A percentile compares a stretch with the other conserved stretches of the same genome.
These are phyloP conservation scores for Fusarium tuaranense DNA, from an alignment of 2,329 filamentous ascomycete species.

Conservation along the genomic window DNA sequence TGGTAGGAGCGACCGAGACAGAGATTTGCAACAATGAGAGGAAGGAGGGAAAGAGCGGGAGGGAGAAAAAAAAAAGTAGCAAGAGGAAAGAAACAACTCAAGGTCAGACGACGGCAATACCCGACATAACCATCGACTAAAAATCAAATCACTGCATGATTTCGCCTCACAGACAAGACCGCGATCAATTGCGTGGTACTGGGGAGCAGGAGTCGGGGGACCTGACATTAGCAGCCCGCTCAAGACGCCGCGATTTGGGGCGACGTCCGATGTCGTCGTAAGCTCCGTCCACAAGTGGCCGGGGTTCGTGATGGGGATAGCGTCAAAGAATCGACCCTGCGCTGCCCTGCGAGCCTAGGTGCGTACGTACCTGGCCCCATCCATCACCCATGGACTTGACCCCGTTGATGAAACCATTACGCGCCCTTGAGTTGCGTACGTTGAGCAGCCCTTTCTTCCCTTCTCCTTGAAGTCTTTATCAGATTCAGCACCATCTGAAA, in stretches of 20 bases:
- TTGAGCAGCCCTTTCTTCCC: not conserved
- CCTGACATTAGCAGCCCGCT: not conserved
- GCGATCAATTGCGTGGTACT: slow-evolving; percentile 7
- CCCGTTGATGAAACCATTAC: slow-evolving; percentile 11
- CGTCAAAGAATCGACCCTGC: slow-evolving; percentile 4
- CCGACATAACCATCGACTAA: not conserved
- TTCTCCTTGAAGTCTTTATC: not conserved
- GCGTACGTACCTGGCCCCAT: slow-evolving; percentile 12
- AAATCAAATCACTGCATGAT: not conserved
- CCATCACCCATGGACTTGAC: not conserved
- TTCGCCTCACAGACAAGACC: not conserved
- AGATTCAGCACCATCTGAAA: slow-evolving; percentile 2
- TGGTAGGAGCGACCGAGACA: not conserved
- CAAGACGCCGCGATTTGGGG: slow-evolving; percentile 10
- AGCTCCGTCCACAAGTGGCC: slow-evolving; percentile 25
- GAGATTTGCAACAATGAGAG: not conserved
- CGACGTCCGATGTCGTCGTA: slow-evolving; percentile 34
- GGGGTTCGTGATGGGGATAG: slow-evolving; percentile 6
- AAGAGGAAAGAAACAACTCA: not conserved
- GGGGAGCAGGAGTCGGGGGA: not conserved
- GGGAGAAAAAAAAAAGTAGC: not conserved
- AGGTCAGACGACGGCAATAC: not conserved
- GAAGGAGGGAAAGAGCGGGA: not conserved
- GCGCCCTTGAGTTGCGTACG: slow-evolving; percentile 8
- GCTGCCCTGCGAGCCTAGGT: not conserved